phyloP scores from a whole-genome alignment of 176 grass and related monocot genomes.

The Carex cristatella region DNA sequence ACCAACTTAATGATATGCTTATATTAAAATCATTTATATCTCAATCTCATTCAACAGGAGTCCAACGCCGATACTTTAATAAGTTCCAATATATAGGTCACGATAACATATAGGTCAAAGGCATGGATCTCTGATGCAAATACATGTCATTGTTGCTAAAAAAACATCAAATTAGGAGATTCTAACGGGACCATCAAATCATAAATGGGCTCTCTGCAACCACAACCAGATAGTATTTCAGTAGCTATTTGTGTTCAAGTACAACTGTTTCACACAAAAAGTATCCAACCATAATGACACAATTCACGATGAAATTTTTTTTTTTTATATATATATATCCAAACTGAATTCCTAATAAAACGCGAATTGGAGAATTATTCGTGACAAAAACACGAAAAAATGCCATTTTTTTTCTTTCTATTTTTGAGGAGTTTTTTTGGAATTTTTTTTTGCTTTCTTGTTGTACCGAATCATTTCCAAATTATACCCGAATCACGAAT shows the following conservation, averaged over 20 bases:
- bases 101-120: conserved; percentile 10
- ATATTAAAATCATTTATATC: neutral
- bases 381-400: too few relatives aligned
- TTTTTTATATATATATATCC: too few relatives aligned
- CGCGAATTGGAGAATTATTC: too few relatives aligned
- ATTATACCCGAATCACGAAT: too few relatives aligned
- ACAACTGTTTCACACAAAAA: neutral
- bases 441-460: too few relatives aligned
- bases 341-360: too few relatives aligned
- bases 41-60: conserved; percentile 1
- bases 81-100: neutral
- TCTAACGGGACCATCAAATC: conserved; percentile 8
- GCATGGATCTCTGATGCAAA: conserved; percentile 17
- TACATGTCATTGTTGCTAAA: neutral
- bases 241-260: neutral
- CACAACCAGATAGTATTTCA: neutral
- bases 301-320: too few relatives aligned
- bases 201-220: neutral
- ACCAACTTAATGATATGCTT: neutral
- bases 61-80: neutral
- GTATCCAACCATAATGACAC: too few relatives aligned
- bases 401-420: too few relatives aligned
- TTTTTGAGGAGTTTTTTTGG: too few relatives aligned
- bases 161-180: conserved; percentile 7
- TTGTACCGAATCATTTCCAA: too few relatives aligned